These are phyloP conservation scores for Phytophthora lateralis DNA, from an alignment of 352 stramenopile genomes.

Conservation along the genomic window DNA sequence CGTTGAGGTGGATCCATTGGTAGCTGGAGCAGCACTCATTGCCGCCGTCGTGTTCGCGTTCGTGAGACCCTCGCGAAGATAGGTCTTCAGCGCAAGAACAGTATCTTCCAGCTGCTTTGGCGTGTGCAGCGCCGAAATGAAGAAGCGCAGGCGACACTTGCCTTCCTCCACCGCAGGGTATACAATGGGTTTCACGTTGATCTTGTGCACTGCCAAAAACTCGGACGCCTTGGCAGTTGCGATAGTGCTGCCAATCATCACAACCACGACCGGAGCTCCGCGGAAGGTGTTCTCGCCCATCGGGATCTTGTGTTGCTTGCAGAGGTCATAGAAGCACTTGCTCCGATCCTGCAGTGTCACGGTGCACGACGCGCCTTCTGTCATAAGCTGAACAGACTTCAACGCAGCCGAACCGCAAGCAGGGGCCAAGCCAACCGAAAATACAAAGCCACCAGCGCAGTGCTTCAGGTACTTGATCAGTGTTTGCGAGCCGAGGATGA, in stretches of 20 bases:
- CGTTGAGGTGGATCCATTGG: constrained; percentile 2
- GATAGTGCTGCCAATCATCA: constrained; percentile 81
- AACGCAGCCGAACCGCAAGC: constrained; percentile 71
- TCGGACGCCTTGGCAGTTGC: constrained; percentile 77
- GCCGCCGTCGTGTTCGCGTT: constrained; percentile 1
- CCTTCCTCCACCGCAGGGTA: constrained; percentile 86
- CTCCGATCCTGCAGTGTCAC: constrained; percentile 67
- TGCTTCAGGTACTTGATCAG: constrained; percentile 73
- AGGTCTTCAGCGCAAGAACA: constrained; percentile 45
- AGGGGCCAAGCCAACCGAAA: constrained; percentile 74
- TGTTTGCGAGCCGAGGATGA: constrained; percentile 58
- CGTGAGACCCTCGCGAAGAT: constrained; percentile 30
- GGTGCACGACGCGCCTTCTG: constrained; percentile 59
- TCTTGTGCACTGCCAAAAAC: constrained; percentile 52
- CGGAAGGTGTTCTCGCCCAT: constrained; percentile 68
- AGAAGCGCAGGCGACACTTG: constrained; percentile 86
- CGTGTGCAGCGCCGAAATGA: constrained; percentile 81
- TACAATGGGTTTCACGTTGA: constrained; percentile 89
- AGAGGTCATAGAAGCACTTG: constrained; percentile 79
- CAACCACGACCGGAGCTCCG: constrained; percentile 78
- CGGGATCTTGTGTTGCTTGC: constrained; percentile 62
- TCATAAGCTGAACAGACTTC: constrained; percentile 75
- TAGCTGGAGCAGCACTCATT: background rate
- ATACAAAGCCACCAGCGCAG: constrained; percentile 75
- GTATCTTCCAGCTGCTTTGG: constrained; percentile 71